These are phyloP conservation scores for Boletus vermiculosoides DNA, from an alignment of 768 basidiomycete species.

Conservation along the genomic window DNA sequence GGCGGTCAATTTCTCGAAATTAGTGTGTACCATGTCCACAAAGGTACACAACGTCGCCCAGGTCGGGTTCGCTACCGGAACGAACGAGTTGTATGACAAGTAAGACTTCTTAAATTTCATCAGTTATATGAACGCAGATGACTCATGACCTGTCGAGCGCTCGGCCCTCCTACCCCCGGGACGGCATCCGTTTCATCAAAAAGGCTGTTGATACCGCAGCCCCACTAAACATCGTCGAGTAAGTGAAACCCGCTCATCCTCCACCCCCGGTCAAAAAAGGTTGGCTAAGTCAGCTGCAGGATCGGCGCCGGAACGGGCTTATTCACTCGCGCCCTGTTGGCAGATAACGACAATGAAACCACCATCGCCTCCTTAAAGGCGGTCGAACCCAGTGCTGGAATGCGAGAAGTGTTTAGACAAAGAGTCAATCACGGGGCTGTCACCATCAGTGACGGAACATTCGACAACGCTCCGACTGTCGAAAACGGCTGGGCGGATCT, in stretches of 20 bases:
- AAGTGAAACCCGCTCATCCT: constrained; percentile 20
- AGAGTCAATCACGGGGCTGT: constrained; percentile 55
- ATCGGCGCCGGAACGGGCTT: constrained; percentile 87
- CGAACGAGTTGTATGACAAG: constrained; percentile 76
- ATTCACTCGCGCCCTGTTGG: constrained; percentile 79
- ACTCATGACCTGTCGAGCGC: constrained; percentile 43
- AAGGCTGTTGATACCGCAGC: constrained; percentile 37
- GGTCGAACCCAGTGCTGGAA: constrained; percentile 84
- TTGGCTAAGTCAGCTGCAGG: constrained; percentile 38
- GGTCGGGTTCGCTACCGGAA: constrained; percentile 73
- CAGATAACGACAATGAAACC: constrained; percentile 53
- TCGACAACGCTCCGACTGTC: constrained; percentile 56
- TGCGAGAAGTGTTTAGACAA: constrained; percentile 70
- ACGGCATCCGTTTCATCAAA: constrained; percentile 61
- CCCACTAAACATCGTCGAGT: constrained; percentile 71
- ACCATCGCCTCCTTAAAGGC: constrained; percentile 57
- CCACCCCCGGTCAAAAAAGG: neutral
- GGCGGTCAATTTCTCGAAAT: neutral
- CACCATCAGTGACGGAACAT: constrained; percentile 61
- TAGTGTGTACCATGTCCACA: constrained; percentile 26
- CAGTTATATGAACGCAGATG: neutral
- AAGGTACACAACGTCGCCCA: constrained; percentile 66
- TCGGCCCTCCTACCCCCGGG: constrained; percentile 78
- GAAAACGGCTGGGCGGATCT: constrained; percentile 72
- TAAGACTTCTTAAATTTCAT: neutral